These are phyloP conservation scores for Tulasnella sp. DNA, from an alignment of 768 basidiomycete species.

Conservation along the genomic window DNA sequence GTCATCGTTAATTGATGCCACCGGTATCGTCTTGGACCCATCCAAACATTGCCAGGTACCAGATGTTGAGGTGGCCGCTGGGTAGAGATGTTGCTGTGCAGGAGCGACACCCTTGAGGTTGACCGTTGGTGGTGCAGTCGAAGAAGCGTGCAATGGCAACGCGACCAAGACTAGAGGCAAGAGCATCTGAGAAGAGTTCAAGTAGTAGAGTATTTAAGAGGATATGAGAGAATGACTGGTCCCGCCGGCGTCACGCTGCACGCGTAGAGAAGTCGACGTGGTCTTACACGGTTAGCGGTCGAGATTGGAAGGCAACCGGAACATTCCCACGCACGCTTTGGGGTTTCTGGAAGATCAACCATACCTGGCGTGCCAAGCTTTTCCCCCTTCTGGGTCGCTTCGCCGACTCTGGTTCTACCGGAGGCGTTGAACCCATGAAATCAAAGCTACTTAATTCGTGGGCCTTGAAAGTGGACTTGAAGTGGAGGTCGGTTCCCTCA, in stretches of 20 bases:
- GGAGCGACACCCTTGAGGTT: slow-evolving; percentile 25
- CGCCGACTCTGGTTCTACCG: neutral
- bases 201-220: neutral
- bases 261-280: neutral
- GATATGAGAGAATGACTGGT: neutral
- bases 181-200: neutral
- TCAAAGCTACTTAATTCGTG: neutral
- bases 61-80: slow-evolving; percentile 41
- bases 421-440: neutral
- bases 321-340: slow-evolving; percentile 1
- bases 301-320: neutral
- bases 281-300: neutral
- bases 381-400: neutral
- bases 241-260: neutral
- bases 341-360: neutral
- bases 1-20: slow-evolving; percentile 85
- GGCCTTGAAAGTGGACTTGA: neutral
- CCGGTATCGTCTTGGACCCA: slow-evolving; percentile 70
- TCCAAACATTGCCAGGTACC: slow-evolving; percentile 73
- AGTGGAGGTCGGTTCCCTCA: neutral
- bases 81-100: slow-evolving; percentile 18
- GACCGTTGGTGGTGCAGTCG: neutral
- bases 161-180: slow-evolving; percentile 7
- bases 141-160: slow-evolving; percentile 16
- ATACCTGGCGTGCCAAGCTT: neutral